Evolutionary conservation across 164 flowering plant species (phyloP).

Genomic region (Dillenia turbinata): DNA sequence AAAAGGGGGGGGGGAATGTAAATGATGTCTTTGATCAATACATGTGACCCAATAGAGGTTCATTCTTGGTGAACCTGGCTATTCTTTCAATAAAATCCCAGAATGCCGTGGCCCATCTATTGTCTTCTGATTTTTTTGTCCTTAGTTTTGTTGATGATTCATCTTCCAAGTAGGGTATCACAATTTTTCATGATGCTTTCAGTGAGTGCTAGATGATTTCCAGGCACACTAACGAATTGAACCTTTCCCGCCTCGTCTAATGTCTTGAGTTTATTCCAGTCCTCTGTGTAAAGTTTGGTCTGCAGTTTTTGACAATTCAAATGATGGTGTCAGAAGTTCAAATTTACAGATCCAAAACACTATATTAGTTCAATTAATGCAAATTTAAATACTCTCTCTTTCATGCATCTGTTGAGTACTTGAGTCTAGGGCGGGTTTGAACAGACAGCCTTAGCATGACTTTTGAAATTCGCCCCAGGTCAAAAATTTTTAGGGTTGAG

Average conservation of each 20-base stretch:
- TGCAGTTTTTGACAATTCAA: slow-evolving; percentile 8
- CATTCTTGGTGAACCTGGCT: neutral
- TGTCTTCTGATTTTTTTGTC: too few species aligned
- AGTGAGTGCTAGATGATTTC: slow-evolving; percentile 26
- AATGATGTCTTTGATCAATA: slow-evolving; percentile 9
- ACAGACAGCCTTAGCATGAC: too few species aligned
- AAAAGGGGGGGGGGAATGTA: neutral
- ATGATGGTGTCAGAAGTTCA: neutral
- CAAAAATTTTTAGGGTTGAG: too few species aligned
- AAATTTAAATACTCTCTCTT: neutral
- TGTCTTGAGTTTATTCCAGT: slow-evolving; percentile 37
- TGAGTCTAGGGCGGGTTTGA: too few species aligned
- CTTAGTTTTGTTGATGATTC: slow-evolving; percentile 4
- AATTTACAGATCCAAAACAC: neutral
- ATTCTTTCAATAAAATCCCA: too few species aligned
- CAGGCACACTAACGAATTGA: slow-evolving; percentile 26
- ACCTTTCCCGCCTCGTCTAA: slow-evolving; percentile 40
- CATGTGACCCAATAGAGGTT: neutral
- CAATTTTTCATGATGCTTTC: slow-evolving; percentile 19
- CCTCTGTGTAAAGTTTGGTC: slow-evolving; percentile 39
- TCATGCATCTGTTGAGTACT: neutral
- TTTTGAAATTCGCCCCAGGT: too few species aligned
- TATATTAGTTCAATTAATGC: neutral
- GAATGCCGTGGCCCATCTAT: neutral
- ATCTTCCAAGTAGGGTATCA: slow-evolving; percentile 32